A percentile compares a stretch with the other conserved stretches of the same genome.
These are phyloP conservation scores for Paralagenidium karlingii DNA, from an alignment of 352 stramenopile species.

Conservation along the genomic window DNA sequence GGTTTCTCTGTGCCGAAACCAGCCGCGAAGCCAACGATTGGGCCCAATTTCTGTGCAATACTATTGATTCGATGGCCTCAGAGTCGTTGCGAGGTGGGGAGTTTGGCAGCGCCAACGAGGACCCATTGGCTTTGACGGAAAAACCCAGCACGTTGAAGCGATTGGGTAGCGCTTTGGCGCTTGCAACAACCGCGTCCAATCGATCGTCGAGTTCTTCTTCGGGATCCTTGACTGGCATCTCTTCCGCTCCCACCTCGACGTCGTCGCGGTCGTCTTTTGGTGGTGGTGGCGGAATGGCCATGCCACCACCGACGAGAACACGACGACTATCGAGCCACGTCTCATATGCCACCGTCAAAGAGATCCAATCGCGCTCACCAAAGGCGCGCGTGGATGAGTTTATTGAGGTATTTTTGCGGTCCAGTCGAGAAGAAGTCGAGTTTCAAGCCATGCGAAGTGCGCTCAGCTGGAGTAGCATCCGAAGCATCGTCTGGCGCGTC, in stretches of 20 bases:
- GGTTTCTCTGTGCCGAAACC: constrained; percentile 61
- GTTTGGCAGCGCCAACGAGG: no score
- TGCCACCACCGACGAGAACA: constrained; percentile 6
- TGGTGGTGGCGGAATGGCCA: no score
- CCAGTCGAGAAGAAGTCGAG: constrained; percentile 25
- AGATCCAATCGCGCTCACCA: constrained; percentile 45
- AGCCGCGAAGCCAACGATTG: constrained; percentile 43
- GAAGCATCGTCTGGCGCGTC: constrained; percentile 53
- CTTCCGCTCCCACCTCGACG: no score
- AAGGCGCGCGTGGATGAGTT: constrained; percentile 51
- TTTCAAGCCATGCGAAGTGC: constrained; percentile 43
- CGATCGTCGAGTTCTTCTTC: no score
- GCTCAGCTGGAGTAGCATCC: constrained; percentile 60
- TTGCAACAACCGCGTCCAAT: no score
- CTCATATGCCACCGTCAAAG: constrained; percentile 25
- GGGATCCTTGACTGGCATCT: no score
- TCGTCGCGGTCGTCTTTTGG: no score
- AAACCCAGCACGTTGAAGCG: no score
- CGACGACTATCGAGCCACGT: constrained; percentile 30
- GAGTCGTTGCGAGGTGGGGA: no score
- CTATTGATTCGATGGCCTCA: constrained; percentile 33
- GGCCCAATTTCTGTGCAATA: constrained; percentile 37
- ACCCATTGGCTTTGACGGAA: no score
- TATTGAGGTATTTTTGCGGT: constrained; percentile 55
- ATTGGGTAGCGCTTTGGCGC: no score